These are phyloP conservation scores for Cucurbita pepo DNA, from an alignment of 306 rosid genomes.

Conservation along the genomic window DNA sequence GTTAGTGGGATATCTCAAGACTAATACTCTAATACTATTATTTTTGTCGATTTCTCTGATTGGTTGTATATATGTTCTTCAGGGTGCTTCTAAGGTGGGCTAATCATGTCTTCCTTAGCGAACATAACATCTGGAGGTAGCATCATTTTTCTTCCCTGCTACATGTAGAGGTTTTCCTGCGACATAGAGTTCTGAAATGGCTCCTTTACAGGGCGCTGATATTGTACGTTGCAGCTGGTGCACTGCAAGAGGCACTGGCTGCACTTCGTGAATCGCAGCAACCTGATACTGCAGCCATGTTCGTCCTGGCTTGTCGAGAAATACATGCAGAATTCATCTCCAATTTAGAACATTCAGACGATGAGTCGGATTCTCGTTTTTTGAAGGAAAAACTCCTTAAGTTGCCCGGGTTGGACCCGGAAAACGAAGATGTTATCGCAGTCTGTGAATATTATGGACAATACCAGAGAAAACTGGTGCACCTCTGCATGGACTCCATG, in stretches of 20 bases:
- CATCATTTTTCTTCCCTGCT: constrained; percentile 4
- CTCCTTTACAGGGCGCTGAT: constrained; percentile 69
- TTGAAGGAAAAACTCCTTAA: constrained; percentile 24
- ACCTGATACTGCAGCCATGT: constrained; percentile 93
- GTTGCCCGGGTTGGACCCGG: constrained; percentile 60
- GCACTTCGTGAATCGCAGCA: constrained; percentile 85
- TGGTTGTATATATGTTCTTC: constrained; percentile 13
- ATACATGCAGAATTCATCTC: constrained; percentile 48
- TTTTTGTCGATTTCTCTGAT: neutral
- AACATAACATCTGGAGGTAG: constrained; percentile 94
- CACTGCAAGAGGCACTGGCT: constrained; percentile 84
- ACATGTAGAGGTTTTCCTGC: neutral
- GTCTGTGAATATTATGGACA: constrained; percentile 68
- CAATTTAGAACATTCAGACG: constrained; percentile 21
- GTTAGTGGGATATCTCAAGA: neutral
- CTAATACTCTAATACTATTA: neutral
- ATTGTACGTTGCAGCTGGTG: constrained; percentile 89
- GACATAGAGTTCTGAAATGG: constrained; percentile 13
- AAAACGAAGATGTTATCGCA: constrained; percentile 66
- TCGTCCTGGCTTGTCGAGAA: constrained; percentile 89
- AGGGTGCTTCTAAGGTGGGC: constrained; percentile 99
- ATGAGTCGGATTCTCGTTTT: constrained; percentile 35
- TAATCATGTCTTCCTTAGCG: constrained; percentile 43
- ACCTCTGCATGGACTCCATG: constrained; percentile 83
- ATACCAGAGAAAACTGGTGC: constrained; percentile 81